These are phyloP conservation scores for Claviceps sp. DNA, from an alignment of 2,329 filamentous ascomycete genomes.

Conservation along the genomic window DNA sequence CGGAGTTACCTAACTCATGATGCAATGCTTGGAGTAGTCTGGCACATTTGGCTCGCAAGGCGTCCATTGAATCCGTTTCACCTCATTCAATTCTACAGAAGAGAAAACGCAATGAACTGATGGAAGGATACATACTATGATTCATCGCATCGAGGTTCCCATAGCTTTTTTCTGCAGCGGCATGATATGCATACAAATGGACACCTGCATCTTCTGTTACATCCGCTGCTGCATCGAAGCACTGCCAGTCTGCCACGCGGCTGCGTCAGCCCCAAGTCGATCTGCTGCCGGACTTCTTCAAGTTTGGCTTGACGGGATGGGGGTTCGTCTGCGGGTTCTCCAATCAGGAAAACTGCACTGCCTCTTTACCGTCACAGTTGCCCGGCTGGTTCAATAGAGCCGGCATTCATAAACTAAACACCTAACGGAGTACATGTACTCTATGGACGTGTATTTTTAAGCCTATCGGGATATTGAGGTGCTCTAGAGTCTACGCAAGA, in stretches of 20 bases:
- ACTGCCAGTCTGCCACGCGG: slow-evolving; percentile 3
- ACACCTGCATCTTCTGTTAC: background rate
- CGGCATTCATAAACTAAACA: no score
- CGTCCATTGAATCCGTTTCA: background rate
- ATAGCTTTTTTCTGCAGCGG: background rate
- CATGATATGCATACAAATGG: background rate
- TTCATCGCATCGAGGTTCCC: background rate
- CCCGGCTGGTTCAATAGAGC: background rate
- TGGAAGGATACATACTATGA: background rate
- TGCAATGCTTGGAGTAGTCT: background rate
- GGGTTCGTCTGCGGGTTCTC: background rate
- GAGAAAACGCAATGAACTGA: background rate
- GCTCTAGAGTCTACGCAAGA: no score
- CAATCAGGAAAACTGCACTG: background rate
- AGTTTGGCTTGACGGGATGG: background rate
- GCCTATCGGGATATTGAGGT: no score
- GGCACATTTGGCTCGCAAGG: background rate
- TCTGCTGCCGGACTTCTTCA: background rate
- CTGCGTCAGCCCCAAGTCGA: background rate
- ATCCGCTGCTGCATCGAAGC: slow-evolving; percentile 1
- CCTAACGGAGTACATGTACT: background rate
- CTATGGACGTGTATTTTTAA: no score
- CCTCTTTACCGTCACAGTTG: background rate
- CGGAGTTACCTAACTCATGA: background rate
- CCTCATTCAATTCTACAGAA: background rate